phyloP scores from a whole-genome alignment of 306 rosid genomes.

The Lathyrus tuberosus region DNA sequence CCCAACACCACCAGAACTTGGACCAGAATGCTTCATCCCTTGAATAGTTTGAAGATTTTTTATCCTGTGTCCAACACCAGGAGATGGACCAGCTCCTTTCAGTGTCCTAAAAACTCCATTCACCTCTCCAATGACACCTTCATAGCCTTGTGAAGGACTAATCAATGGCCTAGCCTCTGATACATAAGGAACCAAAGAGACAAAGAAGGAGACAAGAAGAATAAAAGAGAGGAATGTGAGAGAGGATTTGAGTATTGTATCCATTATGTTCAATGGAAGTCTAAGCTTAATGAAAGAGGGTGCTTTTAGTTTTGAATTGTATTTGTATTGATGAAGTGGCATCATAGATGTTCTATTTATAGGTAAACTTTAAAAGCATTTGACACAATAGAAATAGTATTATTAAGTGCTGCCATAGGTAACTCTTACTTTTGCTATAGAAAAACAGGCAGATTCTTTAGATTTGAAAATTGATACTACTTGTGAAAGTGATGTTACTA shows the following conservation, averaged over 20 bases:
- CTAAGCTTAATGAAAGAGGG: conserved; percentile 1
- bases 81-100: conserved; percentile 48
- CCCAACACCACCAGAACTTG: conserved; percentile 50
- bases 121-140: neutral
- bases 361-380: neutral
- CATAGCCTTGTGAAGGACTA: neutral
- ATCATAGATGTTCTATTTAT: neutral
- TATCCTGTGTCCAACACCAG: conserved; percentile 50
- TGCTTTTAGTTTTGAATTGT: neutral
- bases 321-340: neutral
- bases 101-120: conserved; percentile 24
- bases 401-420: no score
- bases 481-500: no score
- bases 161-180: conserved; percentile 50
- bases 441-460: no score
- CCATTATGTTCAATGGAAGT: conserved; percentile 43
- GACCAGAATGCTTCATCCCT: conserved; percentile 49
- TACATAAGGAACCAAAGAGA: neutral
- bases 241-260: conserved; percentile 42
- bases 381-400: no score
- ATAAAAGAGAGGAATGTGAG: conserved; percentile 1
- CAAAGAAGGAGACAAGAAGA: conserved; percentile 35
- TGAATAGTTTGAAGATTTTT: neutral
- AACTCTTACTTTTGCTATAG: no score
- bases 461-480: no score